Evolutionary conservation across 2,329 filamentous ascomycete genomes (phyloP).

Genomic region (Colletotrichum higginsianum): DNA sequence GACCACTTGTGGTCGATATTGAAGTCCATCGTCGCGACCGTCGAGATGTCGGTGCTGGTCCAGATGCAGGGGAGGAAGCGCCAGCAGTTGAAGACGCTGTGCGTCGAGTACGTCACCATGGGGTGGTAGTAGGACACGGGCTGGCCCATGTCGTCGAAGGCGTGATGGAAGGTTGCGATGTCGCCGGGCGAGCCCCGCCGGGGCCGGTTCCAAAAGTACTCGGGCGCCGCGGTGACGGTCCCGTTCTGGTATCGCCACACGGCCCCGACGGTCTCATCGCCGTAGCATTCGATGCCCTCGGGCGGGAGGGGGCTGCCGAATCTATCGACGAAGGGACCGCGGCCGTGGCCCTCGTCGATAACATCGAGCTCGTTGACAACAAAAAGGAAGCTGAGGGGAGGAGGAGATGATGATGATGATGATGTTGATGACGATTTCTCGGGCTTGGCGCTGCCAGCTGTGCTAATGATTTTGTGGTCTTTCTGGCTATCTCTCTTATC

Average conservation of each 20-base stretch:
- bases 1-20: conserved; percentile 45
- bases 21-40: conserved; percentile 35
- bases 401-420: too few species aligned
- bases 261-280: conserved; percentile 47
- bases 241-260: conserved; percentile 57
- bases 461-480: neutral
- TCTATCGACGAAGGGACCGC: conserved; percentile 29
- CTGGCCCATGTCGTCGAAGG: neutral
- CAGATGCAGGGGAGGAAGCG: conserved; percentile 37
- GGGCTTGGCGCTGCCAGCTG: conserved; percentile 8
- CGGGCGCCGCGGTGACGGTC: conserved; percentile 43
- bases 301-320: conserved; percentile 54
- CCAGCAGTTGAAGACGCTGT: conserved; percentile 43
- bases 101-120: conserved; percentile 6
- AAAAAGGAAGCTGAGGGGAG: conserved; percentile 54
- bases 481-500: conserved; percentile 9
- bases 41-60: conserved; percentile 7
- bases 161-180: neutral
- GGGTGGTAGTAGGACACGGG: neutral
- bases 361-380: conserved; percentile 54
- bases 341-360: conserved; percentile 7
- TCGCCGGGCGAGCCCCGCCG: conserved; percentile 26
- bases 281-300: conserved; percentile 43
- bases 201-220: conserved; percentile 45
- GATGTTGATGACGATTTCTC: neutral